Evolutionary conservation across 148 eudicot genomes (phyloP).

Genomic region (Persicaria tinctoria): DNA sequence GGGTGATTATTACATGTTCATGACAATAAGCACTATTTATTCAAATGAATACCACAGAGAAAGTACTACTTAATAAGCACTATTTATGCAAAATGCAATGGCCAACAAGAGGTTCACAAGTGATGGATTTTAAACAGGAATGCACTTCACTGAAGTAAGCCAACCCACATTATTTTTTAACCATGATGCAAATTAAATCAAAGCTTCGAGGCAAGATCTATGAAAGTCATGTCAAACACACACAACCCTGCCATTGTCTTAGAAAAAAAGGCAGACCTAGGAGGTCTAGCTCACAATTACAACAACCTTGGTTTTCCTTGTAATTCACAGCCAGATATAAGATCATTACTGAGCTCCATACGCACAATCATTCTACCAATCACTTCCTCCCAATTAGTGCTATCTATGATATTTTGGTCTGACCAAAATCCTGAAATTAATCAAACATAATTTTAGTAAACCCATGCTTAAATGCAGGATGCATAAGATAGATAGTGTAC

Average conservation of each 20-base stretch:
- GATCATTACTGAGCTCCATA: not conserved
- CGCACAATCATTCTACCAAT: not conserved
- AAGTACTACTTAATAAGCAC: too few species aligned
- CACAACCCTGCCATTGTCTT: not conserved
- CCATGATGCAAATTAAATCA: not conserved
- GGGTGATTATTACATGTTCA: not conserved
- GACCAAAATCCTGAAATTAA: not conserved
- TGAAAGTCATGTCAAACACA: not conserved
- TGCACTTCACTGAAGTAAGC: not conserved
- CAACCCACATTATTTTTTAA: not conserved
- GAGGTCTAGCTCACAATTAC: not conserved
- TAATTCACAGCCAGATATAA: too few species aligned
- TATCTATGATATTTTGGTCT: not conserved
- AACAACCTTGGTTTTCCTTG: not conserved
- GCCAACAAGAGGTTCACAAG: not conserved
- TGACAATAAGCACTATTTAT: not conserved
- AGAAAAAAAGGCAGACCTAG: not conserved
- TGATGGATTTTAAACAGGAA: not conserved
- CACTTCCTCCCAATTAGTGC: not conserved
- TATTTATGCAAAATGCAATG: not conserved
- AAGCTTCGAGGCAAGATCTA: not conserved
- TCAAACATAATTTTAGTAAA: not conserved
- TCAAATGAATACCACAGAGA: not conserved
- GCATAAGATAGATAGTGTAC: not conserved
- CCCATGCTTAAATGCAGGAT: not conserved